Evolutionary conservation across 352 stramenopile species (phyloP).

Genomic region (Phytopythium delawarense): DNA sequence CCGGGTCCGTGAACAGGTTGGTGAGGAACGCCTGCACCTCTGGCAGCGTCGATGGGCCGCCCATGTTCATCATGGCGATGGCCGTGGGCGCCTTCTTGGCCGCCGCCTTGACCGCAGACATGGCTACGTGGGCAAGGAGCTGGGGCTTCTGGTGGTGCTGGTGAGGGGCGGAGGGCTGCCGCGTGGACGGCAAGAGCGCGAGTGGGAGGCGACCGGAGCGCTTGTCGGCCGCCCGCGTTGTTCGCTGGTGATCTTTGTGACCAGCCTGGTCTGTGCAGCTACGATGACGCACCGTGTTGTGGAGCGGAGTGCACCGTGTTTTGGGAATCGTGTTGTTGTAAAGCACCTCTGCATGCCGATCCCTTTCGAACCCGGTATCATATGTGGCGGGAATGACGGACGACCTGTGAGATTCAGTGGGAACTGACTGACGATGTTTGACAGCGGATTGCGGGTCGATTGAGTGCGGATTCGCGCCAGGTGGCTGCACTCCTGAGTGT

Average conservation of each 20-base stretch:
- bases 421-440: no score
- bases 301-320: not conserved
- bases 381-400: no score
- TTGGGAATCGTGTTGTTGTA: not conserved
- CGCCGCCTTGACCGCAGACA: slow-evolving; percentile 7
- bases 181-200: slow-evolving; percentile 7
- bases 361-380: not conserved
- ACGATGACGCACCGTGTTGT: not conserved
- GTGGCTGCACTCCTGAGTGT: not conserved
- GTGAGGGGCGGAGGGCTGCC: not conserved
- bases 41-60: slow-evolving; percentile 91
- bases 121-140: slow-evolving; percentile 3
- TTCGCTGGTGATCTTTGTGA: slow-evolving; percentile 12
- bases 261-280: not conserved
- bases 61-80: slow-evolving; percentile 96
- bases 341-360: not conserved
- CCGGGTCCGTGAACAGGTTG: slow-evolving; percentile 98
- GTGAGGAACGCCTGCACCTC: slow-evolving; percentile 98
- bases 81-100: slow-evolving; percentile 54
- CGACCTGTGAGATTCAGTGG: no score
- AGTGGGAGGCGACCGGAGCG: not conserved
- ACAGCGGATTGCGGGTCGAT: no score
- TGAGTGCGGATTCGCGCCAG: not conserved
- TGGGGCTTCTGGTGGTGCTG: slow-evolving; percentile 13
- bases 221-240: not conserved